Base-by-base conservation (phyloP, 306 rosid genomes). In the Mucuna pruriens region DNA sequence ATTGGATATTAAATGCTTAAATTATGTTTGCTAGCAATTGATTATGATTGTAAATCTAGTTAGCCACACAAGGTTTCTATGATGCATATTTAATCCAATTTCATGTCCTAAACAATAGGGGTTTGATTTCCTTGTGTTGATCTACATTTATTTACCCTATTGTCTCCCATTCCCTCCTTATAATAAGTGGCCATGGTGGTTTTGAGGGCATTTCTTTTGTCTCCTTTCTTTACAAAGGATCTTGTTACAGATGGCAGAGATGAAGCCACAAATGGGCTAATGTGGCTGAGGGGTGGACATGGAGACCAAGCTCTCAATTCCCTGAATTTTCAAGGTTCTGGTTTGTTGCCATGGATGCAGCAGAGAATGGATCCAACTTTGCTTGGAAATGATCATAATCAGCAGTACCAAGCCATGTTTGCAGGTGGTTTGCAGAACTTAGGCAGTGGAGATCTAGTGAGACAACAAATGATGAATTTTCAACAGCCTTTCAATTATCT, bases 291-390 rank as follows among this genome's bases (percentile, higher is more conserved):
- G 82, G 93, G 97, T 31, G 94, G 88, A 75, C 69, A 88, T 6
- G 91, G 91, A 74, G 97, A 91, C 55, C 92, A 87, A 31, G 87
- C 88, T 75, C 86, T 87, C 55, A 90, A 84, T 75, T 89, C 97
- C 74, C 55, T 90, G 55, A 93, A 86, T 73, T 91, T 91, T 80
- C 97, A 87, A 84, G 85, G 93, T 36, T 84, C 87, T 61, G 90
- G 96, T 58, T 72, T 90, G 85, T 79, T 86, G 78, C 97, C 97
- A 0, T 93, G 97, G 97, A 89, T 90, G 91, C 97, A 91, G 80
- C 97, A 90, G 85, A 85, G 94, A 82, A 20, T 91, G 72, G 94
- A 91, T 81, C 85, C 97, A 15, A 22, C 92, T 5, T 29, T 91
- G 80, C 81, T 88, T 5, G 92, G 94, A 72, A 88, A 80, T 75